Conservation (phyloP, 352 stramenopile species). For the Pythium scleroteichum region DNA sequence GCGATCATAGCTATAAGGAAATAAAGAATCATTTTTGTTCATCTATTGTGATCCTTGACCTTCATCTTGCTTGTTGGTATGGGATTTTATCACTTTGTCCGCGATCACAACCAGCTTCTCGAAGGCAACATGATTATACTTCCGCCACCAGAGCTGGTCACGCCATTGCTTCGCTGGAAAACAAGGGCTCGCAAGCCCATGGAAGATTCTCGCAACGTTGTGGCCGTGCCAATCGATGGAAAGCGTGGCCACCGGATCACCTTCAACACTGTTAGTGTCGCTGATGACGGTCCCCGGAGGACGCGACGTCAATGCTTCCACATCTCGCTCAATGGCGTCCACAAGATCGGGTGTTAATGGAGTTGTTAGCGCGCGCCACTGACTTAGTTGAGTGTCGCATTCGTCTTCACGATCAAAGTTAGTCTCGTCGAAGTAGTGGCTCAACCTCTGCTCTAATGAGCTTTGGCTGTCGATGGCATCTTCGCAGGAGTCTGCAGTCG, state of each 20-base stretch:
- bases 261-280: slow-evolving; percentile 7
- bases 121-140: slow-evolving; percentile 69
- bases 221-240: slow-evolving; percentile 53
- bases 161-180: slow-evolving; percentile 65
- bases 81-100: slow-evolving; percentile 43
- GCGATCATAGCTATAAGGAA: too few relatives aligned
- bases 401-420: neutral
- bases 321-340: slow-evolving; percentile 58
- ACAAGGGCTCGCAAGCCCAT: slow-evolving; percentile 66
- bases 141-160: slow-evolving; percentile 64
- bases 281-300: slow-evolving; percentile 23
- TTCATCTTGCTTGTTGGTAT: neutral
- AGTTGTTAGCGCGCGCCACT: slow-evolving; percentile 48
- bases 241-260: neutral
- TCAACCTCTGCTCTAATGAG: slow-evolving; percentile 43
- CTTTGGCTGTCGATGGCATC: slow-evolving; percentile 10
- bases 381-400: slow-evolving; percentile 27
- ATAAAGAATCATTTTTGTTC: too few relatives aligned
- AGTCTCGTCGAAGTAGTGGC: slow-evolving; percentile 69
- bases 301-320: slow-evolving; percentile 35
- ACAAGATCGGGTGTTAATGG: slow-evolving; percentile 52
- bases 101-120: slow-evolving; percentile 70
- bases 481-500: slow-evolving; percentile 21
- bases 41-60: too few relatives aligned
- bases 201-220: slow-evolving; percentile 76